phyloP scores from a whole-genome alignment of 2,329 filamentous ascomycete species.

The Cladophialophora yegresii region DNA sequence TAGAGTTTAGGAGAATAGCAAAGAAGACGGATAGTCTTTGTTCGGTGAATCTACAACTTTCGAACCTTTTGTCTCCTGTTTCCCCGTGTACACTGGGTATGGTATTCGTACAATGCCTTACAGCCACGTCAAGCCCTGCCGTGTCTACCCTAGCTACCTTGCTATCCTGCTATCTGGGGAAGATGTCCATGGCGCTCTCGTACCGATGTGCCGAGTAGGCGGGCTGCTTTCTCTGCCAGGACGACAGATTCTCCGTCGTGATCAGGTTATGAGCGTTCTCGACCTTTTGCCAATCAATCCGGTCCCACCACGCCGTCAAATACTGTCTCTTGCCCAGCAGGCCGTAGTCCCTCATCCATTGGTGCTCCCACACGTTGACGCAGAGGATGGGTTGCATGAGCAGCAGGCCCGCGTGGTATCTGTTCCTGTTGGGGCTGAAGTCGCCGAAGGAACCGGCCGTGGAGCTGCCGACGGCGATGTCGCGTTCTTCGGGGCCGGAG shows the following conservation, averaged over 20 bases:
- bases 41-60: neutral
- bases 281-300: conserved; percentile 81
- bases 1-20: neutral
- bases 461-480: conserved; percentile 21
- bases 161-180: neutral
- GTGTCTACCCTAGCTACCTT: too few relatives aligned
- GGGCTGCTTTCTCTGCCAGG: neutral
- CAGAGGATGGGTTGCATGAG: conserved; percentile 66
- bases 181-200: conserved; percentile 2
- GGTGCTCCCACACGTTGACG: conserved; percentile 95
- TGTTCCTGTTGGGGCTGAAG: conserved; percentile 28
- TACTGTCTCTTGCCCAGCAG: conserved; percentile 73
- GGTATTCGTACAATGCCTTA: conserved; percentile 1
- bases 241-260: neutral
- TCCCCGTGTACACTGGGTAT: neutral
- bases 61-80: neutral
- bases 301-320: conserved; percentile 81
- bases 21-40: neutral
- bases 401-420: conserved; percentile 23
- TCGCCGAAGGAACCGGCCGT: conserved; percentile 36
- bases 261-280: conserved; percentile 21
- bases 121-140: too few relatives aligned
- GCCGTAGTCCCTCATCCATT: conserved; percentile 82
- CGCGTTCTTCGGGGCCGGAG: conserved; percentile 11
- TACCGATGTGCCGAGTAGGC: neutral